These are phyloP conservation scores for Colletotrichum sp. DNA, from an alignment of 2,329 filamentous ascomycete species.

Conservation along the genomic window DNA sequence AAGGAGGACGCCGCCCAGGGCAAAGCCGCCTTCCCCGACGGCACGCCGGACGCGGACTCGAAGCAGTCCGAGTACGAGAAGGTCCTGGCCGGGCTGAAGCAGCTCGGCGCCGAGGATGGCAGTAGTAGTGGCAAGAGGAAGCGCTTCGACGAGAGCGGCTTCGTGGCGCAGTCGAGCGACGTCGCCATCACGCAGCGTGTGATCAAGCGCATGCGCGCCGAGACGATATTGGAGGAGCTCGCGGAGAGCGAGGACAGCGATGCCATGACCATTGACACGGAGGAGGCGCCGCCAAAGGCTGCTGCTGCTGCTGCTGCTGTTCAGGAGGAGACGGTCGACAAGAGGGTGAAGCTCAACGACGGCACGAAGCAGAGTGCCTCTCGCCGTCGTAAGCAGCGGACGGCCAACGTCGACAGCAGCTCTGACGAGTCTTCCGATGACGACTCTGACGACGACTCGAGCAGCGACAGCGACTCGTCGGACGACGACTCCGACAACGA, in stretches of 20 bases:
- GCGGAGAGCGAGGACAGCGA: constrained; percentile 50
- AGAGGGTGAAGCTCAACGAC: constrained; percentile 49
- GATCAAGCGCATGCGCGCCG: constrained; percentile 67
- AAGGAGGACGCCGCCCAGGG: constrained; percentile 59
- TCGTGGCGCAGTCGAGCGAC: constrained; percentile 53
- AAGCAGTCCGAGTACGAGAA: constrained; percentile 62
- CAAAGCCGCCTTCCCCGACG: constrained; percentile 51
- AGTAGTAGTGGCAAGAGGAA: constrained; percentile 49
- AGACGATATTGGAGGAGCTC: constrained; percentile 62
- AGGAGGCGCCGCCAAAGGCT: constrained; percentile 2
- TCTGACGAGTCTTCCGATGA: constrained; percentile 35
- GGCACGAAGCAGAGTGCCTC: constrained; percentile 50
- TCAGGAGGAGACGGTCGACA: constrained; percentile 34
- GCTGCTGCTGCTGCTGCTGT: constrained; percentile 10
- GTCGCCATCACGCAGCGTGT: constrained; percentile 58
- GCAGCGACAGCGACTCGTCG: constrained; percentile 36
- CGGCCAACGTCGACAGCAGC: constrained; percentile 45
- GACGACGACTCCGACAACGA: constrained; percentile 40
- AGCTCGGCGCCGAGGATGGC: constrained; percentile 36
- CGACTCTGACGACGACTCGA: constrained; percentile 17
- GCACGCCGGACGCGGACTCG: constrained; percentile 51
- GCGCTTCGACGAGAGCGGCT: constrained; percentile 57
- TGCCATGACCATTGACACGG: constrained; percentile 27
- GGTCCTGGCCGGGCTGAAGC: constrained; percentile 55
- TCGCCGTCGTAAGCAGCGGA: constrained; percentile 56